phyloP scores from a whole-genome alignment of 768 basidiomycete species.

The Lactifluus pinguis region DNA sequence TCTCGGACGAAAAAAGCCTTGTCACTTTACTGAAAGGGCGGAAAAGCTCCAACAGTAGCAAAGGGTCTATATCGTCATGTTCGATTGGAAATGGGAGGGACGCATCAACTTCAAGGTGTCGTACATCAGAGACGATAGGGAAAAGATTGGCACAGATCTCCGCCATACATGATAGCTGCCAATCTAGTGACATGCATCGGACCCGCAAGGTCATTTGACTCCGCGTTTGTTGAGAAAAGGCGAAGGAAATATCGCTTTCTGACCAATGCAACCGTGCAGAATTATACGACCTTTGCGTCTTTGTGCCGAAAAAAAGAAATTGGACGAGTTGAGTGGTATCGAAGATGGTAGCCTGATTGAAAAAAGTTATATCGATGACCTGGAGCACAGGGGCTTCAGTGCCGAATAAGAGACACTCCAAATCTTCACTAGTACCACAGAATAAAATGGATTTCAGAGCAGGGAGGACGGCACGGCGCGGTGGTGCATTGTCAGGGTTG shows the following conservation, averaged over 20 bases:
- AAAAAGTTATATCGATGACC: too few relatives aligned
- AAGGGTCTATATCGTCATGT: not conserved
- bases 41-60: not conserved
- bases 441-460: too few relatives aligned
- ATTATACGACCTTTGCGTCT: not conserved
- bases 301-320: not conserved
- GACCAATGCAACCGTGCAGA: too few relatives aligned
- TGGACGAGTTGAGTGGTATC: too few relatives aligned
- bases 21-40: not conserved
- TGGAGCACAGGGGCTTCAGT: too few relatives aligned
- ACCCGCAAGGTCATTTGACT: not conserved
- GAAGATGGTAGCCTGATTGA: too few relatives aligned
- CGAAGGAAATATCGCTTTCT: not conserved
- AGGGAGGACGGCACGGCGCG: too few relatives aligned
- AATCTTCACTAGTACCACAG: too few relatives aligned
- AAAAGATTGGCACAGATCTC: not conserved
- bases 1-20: not conserved
- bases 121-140: too few relatives aligned
- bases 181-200: not conserved
- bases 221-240: not conserved
- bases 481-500: too few relatives aligned
- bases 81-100: not conserved
- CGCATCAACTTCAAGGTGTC: not conserved
- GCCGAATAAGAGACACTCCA: too few relatives aligned
- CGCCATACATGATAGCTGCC: not conserved